Base-by-base conservation (phyloP, 306 rosid species). In the Luffa acutangula region DNA sequence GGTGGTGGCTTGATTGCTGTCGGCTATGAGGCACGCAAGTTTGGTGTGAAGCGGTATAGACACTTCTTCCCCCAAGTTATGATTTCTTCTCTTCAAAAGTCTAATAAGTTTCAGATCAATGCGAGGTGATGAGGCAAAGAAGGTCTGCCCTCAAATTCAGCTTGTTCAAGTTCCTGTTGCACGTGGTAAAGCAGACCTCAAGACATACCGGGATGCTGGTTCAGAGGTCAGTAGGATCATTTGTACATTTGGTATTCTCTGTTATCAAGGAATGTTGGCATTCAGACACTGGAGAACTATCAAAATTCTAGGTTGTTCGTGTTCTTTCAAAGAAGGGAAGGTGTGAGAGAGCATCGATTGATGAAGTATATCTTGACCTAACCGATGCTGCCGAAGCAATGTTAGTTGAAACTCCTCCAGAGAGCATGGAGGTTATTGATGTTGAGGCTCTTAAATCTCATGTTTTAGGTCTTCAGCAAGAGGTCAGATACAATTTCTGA, bases 311-410 rank as follows among this genome's bases (percentile, higher is more conserved):
- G 98, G 98, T 95, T 63, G 97, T 92, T 84, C 82, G 90, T 14
- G 66, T 95, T 85, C 92, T 95, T 83, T 74, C 98, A 3, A 86
- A 85, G 77, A 95, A 87, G 84, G 98, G 95, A 74, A 90, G 91
- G 17, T 95, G 98, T 64, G 98, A 95, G 90, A 89, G 98, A 84
- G 98, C 98, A 80, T 95, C 97, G 0, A 95, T 95, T 77, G 98
- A 95, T 76, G 98, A 95, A 87, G 98, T 92, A 5, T 95, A 95
- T 85, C 95, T 95, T 67, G 98, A 92, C 83, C 95, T 95, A 66
- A 91, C 97, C 3, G 90, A 87, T 71, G 97, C 97, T 75, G 97
- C 98, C 3, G 88, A 89, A 85, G 79, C 89, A 37, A 91, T 92
- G 97, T 82, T 95, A 51, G 76, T 79, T 78, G 93, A 91, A 82